Conservation (phyloP, 139 green algal genomes). For the Tetraselmis chui region DNA sequence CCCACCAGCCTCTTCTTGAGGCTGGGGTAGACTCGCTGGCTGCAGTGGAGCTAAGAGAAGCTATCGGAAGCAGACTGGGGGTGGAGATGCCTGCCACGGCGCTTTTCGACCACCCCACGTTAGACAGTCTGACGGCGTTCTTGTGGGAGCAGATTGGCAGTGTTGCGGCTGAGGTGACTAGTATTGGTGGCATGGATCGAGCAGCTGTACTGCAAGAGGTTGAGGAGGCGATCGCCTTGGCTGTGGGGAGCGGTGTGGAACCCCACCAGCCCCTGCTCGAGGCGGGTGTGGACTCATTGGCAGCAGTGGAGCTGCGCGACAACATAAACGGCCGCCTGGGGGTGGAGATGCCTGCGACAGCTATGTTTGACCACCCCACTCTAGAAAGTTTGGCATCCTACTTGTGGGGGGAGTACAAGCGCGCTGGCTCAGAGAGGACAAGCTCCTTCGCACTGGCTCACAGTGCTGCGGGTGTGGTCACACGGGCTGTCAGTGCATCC, state of each 20-base stretch:
- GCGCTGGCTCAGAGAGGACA: too few species aligned
- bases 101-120: conserved; percentile 7
- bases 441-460: too few species aligned
- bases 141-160: not conserved
- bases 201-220: not conserved
- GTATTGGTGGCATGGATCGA: not conserved
- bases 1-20: conserved; percentile 8
- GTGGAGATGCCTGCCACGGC: not conserved
- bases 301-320: conserved; percentile 71
- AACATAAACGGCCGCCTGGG: conserved; percentile 29
- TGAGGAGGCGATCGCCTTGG: not conserved
- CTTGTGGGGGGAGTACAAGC: conserved; percentile 2
- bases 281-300: conserved; percentile 68
- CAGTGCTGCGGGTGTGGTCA: too few species aligned
- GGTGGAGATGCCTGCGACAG: conserved; percentile 18
- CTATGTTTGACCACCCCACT: conserved; percentile 14
- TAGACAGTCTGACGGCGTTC: not conserved
- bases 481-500: too few species aligned
- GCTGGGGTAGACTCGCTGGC: conserved; percentile 22
- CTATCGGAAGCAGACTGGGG: not conserved
- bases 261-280: conserved; percentile 66
- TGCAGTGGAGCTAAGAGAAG: conserved; percentile 2
- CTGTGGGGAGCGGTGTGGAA: conserved; percentile 17
- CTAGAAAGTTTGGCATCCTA: not conserved
- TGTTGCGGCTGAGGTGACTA: too few species aligned